Evolutionary conservation across 1,284 basidiomycete species (phyloP).

Genomic region (Xerocomus minutiporus): DNA sequence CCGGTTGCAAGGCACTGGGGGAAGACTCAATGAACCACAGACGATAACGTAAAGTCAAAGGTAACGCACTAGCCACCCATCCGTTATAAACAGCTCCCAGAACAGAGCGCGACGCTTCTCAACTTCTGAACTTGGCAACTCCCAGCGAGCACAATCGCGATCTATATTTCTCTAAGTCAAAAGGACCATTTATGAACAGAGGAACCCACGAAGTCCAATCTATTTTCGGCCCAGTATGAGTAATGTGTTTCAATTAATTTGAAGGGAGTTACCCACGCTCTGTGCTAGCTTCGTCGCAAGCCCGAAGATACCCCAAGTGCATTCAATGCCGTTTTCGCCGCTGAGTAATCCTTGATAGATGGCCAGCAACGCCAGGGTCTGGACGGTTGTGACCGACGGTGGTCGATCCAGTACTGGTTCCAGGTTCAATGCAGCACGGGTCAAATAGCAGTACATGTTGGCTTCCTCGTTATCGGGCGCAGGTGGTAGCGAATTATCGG

Average conservation of each 20-base stretch:
- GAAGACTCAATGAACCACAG: background rate
- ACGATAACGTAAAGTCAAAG: background rate
- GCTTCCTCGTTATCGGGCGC: constrained; percentile 50
- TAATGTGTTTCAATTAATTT: background rate
- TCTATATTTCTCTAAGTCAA: constrained; percentile 37
- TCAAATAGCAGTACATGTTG: constrained; percentile 50
- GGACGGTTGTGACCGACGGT: constrained; percentile 63
- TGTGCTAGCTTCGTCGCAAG: constrained; percentile 59
- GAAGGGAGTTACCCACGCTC: constrained; percentile 45
- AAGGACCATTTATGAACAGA: background rate
- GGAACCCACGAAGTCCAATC: constrained; percentile 59
- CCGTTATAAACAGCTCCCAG: constrained; percentile 68
- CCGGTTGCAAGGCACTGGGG: constrained; percentile 56
- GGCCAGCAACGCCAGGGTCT: constrained; percentile 59
- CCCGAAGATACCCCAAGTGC: constrained; percentile 58
- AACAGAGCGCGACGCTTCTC: constrained; percentile 67
- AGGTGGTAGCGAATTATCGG: constrained; percentile 45
- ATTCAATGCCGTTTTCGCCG: constrained; percentile 57
- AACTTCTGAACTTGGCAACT: constrained; percentile 51
- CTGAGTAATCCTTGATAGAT: constrained; percentile 61
- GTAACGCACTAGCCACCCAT: constrained; percentile 57
- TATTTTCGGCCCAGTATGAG: constrained; percentile 26
- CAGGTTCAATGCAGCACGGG: constrained; percentile 57
- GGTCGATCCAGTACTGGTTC: constrained; percentile 64
- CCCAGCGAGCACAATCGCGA: constrained; percentile 67